These are phyloP conservation scores for Conticribra weissflogii DNA, from an alignment of 108 stramenopile species.

Conservation along the genomic window DNA sequence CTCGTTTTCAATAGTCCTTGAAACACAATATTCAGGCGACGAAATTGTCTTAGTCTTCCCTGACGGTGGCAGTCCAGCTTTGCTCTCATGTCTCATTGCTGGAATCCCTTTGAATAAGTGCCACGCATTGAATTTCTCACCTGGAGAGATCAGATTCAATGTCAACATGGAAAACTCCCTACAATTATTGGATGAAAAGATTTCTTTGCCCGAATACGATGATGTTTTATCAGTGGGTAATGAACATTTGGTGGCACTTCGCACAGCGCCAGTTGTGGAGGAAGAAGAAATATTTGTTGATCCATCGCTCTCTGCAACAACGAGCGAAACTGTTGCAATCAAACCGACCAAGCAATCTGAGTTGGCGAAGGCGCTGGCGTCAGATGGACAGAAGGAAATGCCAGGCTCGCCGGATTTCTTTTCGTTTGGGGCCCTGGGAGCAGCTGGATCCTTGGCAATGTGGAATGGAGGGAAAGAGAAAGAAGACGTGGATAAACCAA, in stretches of 20 bases:
- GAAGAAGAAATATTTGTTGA: background rate
- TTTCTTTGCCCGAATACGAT: constrained; percentile 22
- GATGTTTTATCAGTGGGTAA: constrained; percentile 28
- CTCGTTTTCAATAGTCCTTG: constrained; percentile 27
- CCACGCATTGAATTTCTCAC: constrained; percentile 51
- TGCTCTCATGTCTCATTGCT: constrained; percentile 53
- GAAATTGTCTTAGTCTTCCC: constrained; percentile 60
- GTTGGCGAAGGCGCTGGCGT: background rate
- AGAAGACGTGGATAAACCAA: background rate
- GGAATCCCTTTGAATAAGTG: constrained; percentile 54
- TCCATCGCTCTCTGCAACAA: background rate
- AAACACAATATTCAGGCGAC: constrained; percentile 62
- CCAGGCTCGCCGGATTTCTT: constrained; percentile 5
- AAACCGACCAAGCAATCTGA: background rate
- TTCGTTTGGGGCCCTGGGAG: constrained; percentile 26
- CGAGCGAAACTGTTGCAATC: background rate
- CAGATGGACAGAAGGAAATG: background rate
- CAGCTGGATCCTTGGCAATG: constrained; percentile 23
- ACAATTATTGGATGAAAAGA: constrained; percentile 14
- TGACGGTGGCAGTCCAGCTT: constrained; percentile 61
- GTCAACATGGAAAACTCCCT: constrained; percentile 40
- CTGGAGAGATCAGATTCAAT: constrained; percentile 54
- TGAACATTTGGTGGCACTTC: constrained; percentile 13
- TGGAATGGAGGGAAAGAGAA: constrained; percentile 17
- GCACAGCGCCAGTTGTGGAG: constrained; percentile 11